phyloP scores from a whole-genome alignment of 331 rosid genomes.

The Dryas integrifolia region DNA sequence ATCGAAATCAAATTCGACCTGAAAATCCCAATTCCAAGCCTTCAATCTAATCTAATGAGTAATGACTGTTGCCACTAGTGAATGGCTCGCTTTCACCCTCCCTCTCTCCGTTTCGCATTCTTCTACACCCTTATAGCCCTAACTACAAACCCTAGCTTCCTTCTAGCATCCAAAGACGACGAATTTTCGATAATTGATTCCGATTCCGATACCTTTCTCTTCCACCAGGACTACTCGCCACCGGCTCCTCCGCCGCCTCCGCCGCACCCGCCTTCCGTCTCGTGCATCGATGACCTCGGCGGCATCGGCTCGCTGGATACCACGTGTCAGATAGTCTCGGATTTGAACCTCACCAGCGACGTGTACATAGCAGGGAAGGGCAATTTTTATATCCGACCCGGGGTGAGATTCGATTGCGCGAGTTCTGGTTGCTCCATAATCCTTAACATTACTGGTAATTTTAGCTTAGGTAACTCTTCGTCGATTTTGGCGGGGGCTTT shows the following conservation, averaged over 20 bases:
- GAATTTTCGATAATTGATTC: conserved; percentile 50
- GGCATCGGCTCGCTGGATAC: conserved; percentile 87
- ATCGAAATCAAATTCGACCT: conserved; percentile 38
- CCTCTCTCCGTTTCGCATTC: conserved; percentile 35
- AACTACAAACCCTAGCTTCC: conserved; percentile 22
- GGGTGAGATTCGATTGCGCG: conserved; percentile 72
- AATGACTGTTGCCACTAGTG: conserved; percentile 61
- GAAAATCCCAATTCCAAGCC: conserved; percentile 27
- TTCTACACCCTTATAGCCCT: conserved; percentile 26
- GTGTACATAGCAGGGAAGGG: conserved; percentile 97
- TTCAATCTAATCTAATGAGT: conserved; percentile 67
- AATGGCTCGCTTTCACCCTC: conserved; percentile 86
- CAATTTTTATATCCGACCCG: conserved; percentile 82
- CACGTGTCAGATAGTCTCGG: conserved; percentile 72
- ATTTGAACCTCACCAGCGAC: conserved; percentile 79
- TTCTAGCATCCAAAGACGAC: conserved; percentile 37
- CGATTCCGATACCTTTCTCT: conserved; percentile 49
- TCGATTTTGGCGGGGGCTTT: conserved; percentile 79
- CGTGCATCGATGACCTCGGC: conserved; percentile 80
- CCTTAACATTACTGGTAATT: conserved; percentile 78
- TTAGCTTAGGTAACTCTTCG: conserved; percentile 71
- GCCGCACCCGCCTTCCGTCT: conserved; percentile 88
- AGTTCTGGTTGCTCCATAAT: conserved; percentile 70
- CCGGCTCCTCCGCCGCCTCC: conserved; percentile 99
- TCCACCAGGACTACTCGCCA: conserved; percentile 93